phyloP scores from a whole-genome alignment of 148 eudicot species.

The Camellia granthamiana region DNA sequence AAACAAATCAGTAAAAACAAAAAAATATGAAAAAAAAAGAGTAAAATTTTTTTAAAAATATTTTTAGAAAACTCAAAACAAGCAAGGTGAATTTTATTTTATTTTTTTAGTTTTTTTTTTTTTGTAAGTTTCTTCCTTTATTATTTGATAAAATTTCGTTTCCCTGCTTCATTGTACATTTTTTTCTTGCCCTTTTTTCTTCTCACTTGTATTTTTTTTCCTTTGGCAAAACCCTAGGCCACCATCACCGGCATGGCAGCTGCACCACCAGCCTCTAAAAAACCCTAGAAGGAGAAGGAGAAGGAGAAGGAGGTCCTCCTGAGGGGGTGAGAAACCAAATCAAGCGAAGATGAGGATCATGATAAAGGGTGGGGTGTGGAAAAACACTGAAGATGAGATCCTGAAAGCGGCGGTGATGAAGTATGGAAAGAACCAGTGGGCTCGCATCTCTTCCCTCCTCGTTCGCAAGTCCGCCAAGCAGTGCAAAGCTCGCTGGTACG shows the following conservation, averaged over 20 bases:
- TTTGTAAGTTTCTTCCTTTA: no score
- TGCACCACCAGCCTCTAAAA: neutral
- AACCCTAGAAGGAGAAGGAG: neutral
- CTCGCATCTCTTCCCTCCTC: constrained; percentile 73
- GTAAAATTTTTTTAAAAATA: no score
- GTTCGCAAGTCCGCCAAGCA: constrained; percentile 95
- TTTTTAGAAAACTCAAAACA: no score
- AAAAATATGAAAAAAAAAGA: no score
- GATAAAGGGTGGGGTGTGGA: constrained; percentile 99
- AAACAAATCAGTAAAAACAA: no score
- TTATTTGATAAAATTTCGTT: neutral
- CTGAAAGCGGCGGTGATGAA: constrained; percentile 93
- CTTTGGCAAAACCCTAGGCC: neutral
- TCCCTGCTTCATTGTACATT: neutral
- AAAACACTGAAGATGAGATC: constrained; percentile 95
- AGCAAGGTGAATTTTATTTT: no score
- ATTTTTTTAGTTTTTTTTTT: no score
- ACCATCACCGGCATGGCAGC: neutral
- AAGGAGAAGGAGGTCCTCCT: neutral
- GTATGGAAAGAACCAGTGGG: constrained; percentile 96
- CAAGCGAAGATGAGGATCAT: constrained; percentile 81
- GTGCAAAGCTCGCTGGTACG: constrained; percentile 95
- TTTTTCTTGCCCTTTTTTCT: neutral
- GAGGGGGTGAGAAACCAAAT: neutral
- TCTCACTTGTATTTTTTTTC: no score